phyloP scores from a whole-genome alignment of 169 alveolate genomes.

The Eimeria acervulina region DNA sequence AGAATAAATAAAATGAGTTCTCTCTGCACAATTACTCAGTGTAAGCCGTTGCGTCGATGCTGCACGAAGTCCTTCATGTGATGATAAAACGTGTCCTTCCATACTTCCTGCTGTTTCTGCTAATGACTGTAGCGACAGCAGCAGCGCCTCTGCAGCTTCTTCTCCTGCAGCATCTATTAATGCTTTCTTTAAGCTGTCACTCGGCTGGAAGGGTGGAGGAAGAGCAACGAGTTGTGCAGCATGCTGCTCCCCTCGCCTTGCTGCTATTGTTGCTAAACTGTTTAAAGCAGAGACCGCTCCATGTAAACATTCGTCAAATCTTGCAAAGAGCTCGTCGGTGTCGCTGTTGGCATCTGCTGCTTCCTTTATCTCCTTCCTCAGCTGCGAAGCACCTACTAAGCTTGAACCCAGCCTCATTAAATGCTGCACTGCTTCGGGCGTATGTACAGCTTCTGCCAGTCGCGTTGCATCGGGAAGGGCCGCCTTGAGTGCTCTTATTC shows the following conservation, averaged over 20 bases:
- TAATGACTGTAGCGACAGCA: not conserved
- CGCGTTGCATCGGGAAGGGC: slow-evolving; percentile 13
- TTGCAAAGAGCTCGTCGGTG: too few relatives aligned
- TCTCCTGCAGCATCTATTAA: not conserved
- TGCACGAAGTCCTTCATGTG: too few relatives aligned
- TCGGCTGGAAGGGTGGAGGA: too few relatives aligned
- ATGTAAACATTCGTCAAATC: too few relatives aligned
- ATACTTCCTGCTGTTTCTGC: too few relatives aligned
- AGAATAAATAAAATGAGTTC: not conserved
- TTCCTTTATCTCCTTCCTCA: not conserved
- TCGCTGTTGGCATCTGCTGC: not conserved
- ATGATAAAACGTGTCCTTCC: too few relatives aligned
- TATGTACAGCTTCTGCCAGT: not conserved
- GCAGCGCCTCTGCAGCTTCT: not conserved
- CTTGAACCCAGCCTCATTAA: not conserved
- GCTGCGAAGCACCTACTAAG: not conserved
- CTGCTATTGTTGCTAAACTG: too few relatives aligned
- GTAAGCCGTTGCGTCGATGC: too few relatives aligned
- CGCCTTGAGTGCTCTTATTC: not conserved
- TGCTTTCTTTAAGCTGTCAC: not conserved
- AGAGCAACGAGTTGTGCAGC: too few relatives aligned
- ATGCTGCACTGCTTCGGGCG: not conserved
- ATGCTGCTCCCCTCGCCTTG: too few relatives aligned
- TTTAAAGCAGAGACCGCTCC: too few relatives aligned
- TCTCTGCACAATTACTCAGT: too few relatives aligned